A percentile compares a stretch with the other conserved stretches of the same genome.
These are phyloP conservation scores for Pachyrhizus erosus DNA, from an alignment of 306 rosid species.

Conservation along the genomic window DNA sequence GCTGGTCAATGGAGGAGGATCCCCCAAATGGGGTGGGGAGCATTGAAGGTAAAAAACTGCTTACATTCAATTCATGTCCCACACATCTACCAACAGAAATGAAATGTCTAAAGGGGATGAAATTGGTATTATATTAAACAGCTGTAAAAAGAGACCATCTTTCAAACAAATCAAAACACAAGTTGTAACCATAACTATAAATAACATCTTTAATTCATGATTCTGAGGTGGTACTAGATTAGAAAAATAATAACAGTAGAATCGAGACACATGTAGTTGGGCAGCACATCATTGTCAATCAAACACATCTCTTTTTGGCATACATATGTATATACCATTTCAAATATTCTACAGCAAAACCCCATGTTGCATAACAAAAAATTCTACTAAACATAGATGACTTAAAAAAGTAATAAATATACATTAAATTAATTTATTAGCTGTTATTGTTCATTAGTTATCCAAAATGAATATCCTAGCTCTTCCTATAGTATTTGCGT, in stretches of 20 bases:
- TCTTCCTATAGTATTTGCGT: not conserved
- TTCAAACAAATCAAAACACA: not conserved
- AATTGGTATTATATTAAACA: no score
- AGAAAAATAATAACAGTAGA: no score
- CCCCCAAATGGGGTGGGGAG: not conserved
- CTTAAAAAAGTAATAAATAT: not conserved
- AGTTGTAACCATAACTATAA: slow-evolving; percentile 15
- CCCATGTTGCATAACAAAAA: not conserved
- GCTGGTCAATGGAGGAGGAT: not conserved
- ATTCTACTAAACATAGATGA: not conserved
- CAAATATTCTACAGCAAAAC: no score
- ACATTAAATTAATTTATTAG: no score
- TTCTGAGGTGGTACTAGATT: no score
- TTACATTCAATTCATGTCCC: not conserved
- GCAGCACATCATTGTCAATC: no score
- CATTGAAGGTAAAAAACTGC: not conserved
- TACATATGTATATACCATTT: no score
- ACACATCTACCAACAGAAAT: not conserved
- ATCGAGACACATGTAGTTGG: no score
- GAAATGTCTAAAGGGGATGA: not conserved
- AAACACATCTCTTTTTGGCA: no score
- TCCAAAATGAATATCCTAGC: not conserved
- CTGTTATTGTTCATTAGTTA: no score
- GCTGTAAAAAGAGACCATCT: no score
- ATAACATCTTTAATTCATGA: not conserved